Evolutionary conservation across 2,329 filamentous ascomycete species (phyloP).

Genomic region (Sclerotinia subarctica): DNA sequence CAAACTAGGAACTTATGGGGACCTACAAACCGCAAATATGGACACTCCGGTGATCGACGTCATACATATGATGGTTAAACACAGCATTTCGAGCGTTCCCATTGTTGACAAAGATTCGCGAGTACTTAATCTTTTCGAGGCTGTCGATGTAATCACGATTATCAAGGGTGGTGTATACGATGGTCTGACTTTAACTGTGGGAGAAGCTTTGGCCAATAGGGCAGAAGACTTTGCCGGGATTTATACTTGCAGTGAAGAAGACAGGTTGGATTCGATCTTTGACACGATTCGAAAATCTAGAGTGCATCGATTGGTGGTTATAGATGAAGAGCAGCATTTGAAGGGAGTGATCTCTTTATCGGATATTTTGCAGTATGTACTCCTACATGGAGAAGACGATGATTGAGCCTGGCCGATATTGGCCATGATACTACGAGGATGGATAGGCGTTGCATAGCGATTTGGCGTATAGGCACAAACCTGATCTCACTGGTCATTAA

Average conservation of each 20-base stretch:
- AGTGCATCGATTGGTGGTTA: constrained; percentile 87
- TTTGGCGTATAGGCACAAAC: constrained; percentile 33
- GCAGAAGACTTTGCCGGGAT: constrained; percentile 93
- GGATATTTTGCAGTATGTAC: constrained; percentile 92
- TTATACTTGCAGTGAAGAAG: constrained; percentile 89
- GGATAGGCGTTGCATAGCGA: constrained; percentile 40
- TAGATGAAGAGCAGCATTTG: constrained; percentile 83
- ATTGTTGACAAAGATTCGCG: constrained; percentile 75
- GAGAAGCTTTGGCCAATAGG: constrained; percentile 82
- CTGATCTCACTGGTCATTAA: constrained; percentile 17
- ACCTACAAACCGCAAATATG: constrained; percentile 82
- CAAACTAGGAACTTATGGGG: constrained; percentile 76
- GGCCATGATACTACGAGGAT: constrained; percentile 27
- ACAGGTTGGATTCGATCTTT: constrained; percentile 92
- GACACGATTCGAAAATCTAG: constrained; percentile 93
- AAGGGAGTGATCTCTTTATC: constrained; percentile 90
- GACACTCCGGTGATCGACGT: constrained; percentile 88
- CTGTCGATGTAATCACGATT: constrained; percentile 92
- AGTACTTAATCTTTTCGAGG: constrained; percentile 95
- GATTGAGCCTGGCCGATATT: constrained; percentile 29
- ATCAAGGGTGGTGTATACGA: constrained; percentile 94
- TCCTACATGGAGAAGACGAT: constrained; percentile 55
- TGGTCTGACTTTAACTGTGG: constrained; percentile 79
- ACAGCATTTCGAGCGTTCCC: constrained; percentile 92
- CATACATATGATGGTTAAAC: constrained; percentile 86